Percentiles rank a stretch among this genome's conserved stretches.
phyloP scores from a whole-genome alignment of 1,284 basidiomycete genomes.

The Amylostereum chailletii region DNA sequence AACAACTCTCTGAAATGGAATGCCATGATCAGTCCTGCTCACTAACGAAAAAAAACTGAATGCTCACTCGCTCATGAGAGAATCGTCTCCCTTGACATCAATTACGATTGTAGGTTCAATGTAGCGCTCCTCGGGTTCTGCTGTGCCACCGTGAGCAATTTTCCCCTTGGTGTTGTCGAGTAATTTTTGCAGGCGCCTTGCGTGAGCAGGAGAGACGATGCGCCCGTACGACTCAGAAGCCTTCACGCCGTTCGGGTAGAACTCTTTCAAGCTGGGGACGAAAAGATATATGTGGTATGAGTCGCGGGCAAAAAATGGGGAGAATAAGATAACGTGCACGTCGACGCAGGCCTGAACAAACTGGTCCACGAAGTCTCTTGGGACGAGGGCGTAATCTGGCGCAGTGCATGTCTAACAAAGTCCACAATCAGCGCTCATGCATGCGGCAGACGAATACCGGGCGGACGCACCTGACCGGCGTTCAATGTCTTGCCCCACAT shows the following conservation, averaged over 20 bases:
- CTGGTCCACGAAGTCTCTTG: constrained; percentile 47
- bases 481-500: constrained; percentile 73
- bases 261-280: constrained; percentile 31
- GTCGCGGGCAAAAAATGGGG: constrained; percentile 6
- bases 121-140: constrained; percentile 44
- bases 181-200: constrained; percentile 47
- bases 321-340: constrained; percentile 29
- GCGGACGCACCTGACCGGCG: constrained; percentile 45
- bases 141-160: constrained; percentile 51
- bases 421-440: too few relatives aligned
- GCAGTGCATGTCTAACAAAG: constrained; percentile 32
- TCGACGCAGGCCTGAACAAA: constrained; percentile 52
- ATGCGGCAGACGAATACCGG: not conserved
- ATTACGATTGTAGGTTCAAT: constrained; percentile 55
- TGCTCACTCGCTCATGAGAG: constrained; percentile 59
- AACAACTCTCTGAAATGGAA: constrained; percentile 12
- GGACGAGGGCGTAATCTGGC: constrained; percentile 74
- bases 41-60: not conserved
- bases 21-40: not conserved
- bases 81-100: constrained; percentile 49
- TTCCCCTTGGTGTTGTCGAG: constrained; percentile 58
- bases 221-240: constrained; percentile 29
- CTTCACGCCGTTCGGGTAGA: constrained; percentile 35
- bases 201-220: constrained; percentile 41
- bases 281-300: not conserved